Evolutionary conservation across 257 asterid species (phyloP).

Genomic region (Perilla frutescens): DNA sequence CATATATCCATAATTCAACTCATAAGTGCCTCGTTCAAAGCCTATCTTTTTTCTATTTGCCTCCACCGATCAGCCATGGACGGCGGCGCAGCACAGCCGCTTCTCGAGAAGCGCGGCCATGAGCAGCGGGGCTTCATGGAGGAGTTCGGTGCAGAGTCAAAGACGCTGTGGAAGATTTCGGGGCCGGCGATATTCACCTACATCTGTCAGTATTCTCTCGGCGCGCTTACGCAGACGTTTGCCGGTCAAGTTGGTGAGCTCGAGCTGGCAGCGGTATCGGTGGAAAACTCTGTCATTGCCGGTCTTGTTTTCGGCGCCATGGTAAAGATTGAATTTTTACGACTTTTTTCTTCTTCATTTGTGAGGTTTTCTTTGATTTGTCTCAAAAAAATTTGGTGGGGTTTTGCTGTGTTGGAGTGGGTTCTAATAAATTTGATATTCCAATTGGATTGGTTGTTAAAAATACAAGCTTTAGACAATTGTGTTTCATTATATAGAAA

Average conservation of each 20-base stretch:
- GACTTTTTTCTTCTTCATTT: neutral
- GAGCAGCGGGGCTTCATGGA: conserved; percentile 27
- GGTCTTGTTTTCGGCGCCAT: conserved; percentile 78
- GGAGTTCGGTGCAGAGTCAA: conserved; percentile 58
- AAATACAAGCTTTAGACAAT: neutral
- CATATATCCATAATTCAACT: neutral
- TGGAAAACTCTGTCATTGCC: conserved; percentile 79
- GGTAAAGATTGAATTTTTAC: conserved; percentile 46
- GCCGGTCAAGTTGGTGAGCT: conserved; percentile 69
- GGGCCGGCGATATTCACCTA: conserved; percentile 79
- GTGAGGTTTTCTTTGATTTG: neutral
- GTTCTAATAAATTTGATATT: neutral
- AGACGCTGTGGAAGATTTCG: conserved; percentile 67
- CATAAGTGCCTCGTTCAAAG: neutral
- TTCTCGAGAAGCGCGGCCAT: conserved; percentile 41
- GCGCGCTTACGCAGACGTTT: conserved; percentile 74
- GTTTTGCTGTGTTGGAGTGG: neutral
- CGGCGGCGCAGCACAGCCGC: conserved; percentile 36
- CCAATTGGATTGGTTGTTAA: neutral
- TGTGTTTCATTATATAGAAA: no score
- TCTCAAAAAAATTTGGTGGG: neutral
- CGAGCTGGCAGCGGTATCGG: conserved; percentile 85
- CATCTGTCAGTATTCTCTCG: conserved; percentile 73
- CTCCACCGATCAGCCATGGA: conserved; percentile 26
- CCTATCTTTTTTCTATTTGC: neutral